Percentiles rank a stretch among this genome's conserved stretches.
phyloP scores from a whole-genome alignment of 2,329 filamentous ascomycete genomes.

The Botrytis medusae region DNA sequence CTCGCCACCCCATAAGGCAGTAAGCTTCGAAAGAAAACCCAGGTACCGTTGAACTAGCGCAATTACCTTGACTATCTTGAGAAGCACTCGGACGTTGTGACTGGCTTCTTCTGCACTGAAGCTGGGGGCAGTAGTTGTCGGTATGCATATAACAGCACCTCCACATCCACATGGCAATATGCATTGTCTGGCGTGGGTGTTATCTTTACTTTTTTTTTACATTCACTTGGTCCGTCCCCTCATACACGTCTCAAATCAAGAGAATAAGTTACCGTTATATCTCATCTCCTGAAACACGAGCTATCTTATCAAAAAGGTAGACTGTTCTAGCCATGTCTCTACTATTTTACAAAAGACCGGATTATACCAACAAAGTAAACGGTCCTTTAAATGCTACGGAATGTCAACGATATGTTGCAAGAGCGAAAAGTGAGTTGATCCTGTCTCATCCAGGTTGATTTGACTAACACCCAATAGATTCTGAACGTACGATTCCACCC shows the following conservation, averaged over 20 bases:
- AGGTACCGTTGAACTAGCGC: not conserved
- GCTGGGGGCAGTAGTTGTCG: not conserved
- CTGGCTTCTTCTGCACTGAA: not conserved
- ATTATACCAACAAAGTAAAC: slow-evolving; percentile 31
- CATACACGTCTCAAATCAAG: not conserved
- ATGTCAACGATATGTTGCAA: slow-evolving; percentile 32
- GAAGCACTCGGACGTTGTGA: not conserved
- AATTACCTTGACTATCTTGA: not conserved
- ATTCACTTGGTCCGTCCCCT: not conserved
- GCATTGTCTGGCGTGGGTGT: not conserved
- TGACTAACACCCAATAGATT: slow-evolving; percentile 23
- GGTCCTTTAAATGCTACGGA: slow-evolving; percentile 34
- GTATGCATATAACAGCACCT: slow-evolving; percentile 10
- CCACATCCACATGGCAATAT: not conserved
- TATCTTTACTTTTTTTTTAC: not conserved
- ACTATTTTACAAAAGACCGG: slow-evolving; percentile 38
- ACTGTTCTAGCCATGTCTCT: slow-evolving; percentile 34
- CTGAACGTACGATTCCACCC: slow-evolving; percentile 59
- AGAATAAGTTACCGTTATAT: not conserved
- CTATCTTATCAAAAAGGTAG: not conserved
- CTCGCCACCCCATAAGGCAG: not conserved
- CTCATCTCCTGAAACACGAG: not conserved
- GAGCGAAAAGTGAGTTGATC: slow-evolving; percentile 32
- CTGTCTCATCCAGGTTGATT: not conserved
- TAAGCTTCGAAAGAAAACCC: not conserved